These are phyloP conservation scores for Hyparrhenia diplandra DNA, from an alignment of 176 grass and related monocot genomes.

Conservation along the genomic window DNA sequence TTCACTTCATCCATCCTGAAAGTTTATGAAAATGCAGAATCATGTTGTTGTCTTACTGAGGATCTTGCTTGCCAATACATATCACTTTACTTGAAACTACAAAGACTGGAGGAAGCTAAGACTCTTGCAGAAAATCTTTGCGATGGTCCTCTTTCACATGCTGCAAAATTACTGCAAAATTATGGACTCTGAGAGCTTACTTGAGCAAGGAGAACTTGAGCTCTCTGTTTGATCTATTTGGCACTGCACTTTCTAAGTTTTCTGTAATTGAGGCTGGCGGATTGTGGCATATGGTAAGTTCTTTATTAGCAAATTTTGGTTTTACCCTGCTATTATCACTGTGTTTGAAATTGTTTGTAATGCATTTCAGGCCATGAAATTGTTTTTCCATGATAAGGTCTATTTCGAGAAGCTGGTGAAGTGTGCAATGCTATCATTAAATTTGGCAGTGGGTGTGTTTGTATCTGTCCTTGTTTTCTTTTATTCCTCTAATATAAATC, in stretches of 20 bases:
- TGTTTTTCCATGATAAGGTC: conserved; percentile 62
- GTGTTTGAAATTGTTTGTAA: neutral
- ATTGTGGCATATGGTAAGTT: conserved; percentile 80
- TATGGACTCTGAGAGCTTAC: conserved; percentile 62
- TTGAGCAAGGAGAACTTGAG: conserved; percentile 53
- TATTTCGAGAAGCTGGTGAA: conserved; percentile 66
- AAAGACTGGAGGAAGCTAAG: conserved; percentile 67
- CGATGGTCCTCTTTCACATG: conserved; percentile 49
- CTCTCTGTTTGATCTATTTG: too few species aligned
- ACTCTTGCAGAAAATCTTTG: conserved; percentile 70
- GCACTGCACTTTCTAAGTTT: conserved; percentile 43
- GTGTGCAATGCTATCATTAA: conserved; percentile 49
- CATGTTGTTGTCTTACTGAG: conserved; percentile 49
- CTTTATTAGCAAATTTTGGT: neutral
- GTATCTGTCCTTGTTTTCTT: too few species aligned
- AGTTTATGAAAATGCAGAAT: conserved; percentile 73
- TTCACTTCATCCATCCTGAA: conserved; percentile 51
- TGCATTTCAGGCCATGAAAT: conserved; percentile 65
- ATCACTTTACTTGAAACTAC: conserved; percentile 54
- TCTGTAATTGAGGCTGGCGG: conserved; percentile 51
- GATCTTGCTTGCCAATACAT: conserved; percentile 77
- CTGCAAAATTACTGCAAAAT: too few species aligned
- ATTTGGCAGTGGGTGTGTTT: conserved; percentile 48
- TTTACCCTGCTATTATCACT: neutral
- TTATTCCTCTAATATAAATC: too few species aligned